Base-by-base conservation (phyloP, 2,329 filamentous ascomycete genomes). In the Rhinocladiella similis region DNA sequence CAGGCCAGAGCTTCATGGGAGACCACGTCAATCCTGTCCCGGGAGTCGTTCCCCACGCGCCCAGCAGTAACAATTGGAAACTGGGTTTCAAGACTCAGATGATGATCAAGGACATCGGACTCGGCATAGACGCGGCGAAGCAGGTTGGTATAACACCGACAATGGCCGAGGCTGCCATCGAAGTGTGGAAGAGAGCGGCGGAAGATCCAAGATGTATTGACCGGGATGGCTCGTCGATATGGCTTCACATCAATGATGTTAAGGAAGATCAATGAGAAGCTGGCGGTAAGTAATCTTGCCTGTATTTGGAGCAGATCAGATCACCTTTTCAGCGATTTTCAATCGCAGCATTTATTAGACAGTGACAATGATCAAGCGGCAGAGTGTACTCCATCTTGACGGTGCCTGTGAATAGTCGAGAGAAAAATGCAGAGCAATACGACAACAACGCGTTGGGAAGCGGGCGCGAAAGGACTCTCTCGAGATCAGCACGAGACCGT, bases 91-190 rank as follows among this genome's bases (percentile, higher is more conserved):
- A 50, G 35, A 42, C 47, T 7, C 47, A 59, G 16, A 50, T 59
- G 51, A 54, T 54, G 51, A 43, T 55, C 14, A 59, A 59, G 27
- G 56, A 59, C 20, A 43, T 59, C 20, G 39, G 38, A 16, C 47
- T 59, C 7, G 56, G 56, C 27, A 47, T 59, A 16, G 51, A 59
- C 1, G 56, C 51, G 5, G 56, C 27, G 20, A 55, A 39, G 41
- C 18, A 47, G 29, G 48, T 51, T 14, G 52, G 56, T 5, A 43
- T 59, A 13, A 33, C 33, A 27, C 47, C 56, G 3, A 39, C 19
- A 4, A 59, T 50, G 42, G 56, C 39, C 22, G 46, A 47, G 29
- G 42, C 42, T 14, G 56, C 56, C 5, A 35, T 59, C 9, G 47
- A 51, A 22, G 41, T 55, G 19, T 59, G 48, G 35, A 49, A 59